Percentiles rank a stretch among this genome's conserved stretches.
Evolutionary conservation across 768 basidiomycete genomes (phyloP).

Genomic region (Dacryopinax spathularia): DNA sequence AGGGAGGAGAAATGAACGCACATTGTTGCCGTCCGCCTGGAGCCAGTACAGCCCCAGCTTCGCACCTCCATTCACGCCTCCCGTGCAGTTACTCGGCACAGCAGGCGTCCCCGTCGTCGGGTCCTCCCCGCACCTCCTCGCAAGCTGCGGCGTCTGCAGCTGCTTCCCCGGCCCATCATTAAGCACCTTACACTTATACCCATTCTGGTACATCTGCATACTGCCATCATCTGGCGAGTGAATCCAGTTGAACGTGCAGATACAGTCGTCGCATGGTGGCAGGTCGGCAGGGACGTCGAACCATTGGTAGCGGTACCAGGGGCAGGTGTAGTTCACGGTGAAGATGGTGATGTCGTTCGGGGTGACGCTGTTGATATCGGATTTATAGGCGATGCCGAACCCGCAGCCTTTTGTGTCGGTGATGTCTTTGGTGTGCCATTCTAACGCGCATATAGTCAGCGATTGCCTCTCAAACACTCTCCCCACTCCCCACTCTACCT

Average conservation of each 20-base stretch:
- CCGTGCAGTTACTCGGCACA: conserved; percentile 51
- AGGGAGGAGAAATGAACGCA: too few relatives aligned
- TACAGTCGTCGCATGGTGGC: conserved; percentile 18
- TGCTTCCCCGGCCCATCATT: conserved; percentile 27
- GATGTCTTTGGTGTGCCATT: conserved; percentile 43
- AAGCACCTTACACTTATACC: conserved; percentile 52
- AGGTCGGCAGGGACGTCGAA: conserved; percentile 53
- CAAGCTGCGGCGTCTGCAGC: conserved; percentile 41
- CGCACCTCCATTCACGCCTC: conserved; percentile 57
- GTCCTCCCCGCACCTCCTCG: conserved; percentile 55
- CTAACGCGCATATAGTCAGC: conserved; percentile 8
- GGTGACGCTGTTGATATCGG: conserved; percentile 38
- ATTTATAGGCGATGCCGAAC: conserved; percentile 65
- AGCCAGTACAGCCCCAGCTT: conserved; percentile 60
- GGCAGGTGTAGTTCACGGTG: conserved; percentile 61
- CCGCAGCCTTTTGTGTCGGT: conserved; percentile 49
- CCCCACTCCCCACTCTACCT: too few relatives aligned
- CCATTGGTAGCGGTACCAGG: conserved; percentile 54
- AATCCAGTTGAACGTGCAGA: conserved; percentile 64
- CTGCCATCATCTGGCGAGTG: conserved; percentile 28
- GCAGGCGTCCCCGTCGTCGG: conserved; percentile 32
- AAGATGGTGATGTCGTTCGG: conserved; percentile 61
- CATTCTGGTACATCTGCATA: conserved; percentile 44
- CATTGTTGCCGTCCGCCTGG: conserved; percentile 48
- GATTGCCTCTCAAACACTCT: not conserved